Percentiles rank a stretch among this genome's conserved stretches.
phyloP scores from a whole-genome alignment of 257 asterid species.

The Prunella vulgaris region DNA sequence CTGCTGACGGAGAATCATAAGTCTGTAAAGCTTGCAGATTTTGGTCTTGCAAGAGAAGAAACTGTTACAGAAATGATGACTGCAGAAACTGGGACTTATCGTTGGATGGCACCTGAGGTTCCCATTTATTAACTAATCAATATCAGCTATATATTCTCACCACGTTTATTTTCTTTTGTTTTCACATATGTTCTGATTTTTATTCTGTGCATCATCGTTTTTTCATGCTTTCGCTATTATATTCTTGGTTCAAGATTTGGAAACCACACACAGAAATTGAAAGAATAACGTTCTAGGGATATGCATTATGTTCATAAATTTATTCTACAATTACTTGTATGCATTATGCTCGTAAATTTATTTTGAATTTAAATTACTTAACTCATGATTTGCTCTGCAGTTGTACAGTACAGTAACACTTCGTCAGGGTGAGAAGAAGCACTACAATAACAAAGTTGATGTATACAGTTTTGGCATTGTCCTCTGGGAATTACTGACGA shows the following conservation, averaged over 20 bases:
- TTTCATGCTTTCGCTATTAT: background rate
- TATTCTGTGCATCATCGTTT: background rate
- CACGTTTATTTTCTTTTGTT: constrained; percentile 7
- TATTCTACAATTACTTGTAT: background rate
- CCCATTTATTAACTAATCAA: too few relatives aligned
- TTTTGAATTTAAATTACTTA: background rate
- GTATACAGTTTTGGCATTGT: constrained; percentile 96
- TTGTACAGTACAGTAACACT: constrained; percentile 94
- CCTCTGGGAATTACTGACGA: constrained; percentile 80
- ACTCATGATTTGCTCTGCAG: constrained; percentile 43
- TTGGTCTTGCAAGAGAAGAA: constrained; percentile 99
- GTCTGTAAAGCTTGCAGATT: constrained; percentile 96
- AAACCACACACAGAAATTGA: background rate
- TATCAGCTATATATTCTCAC: too few relatives aligned
- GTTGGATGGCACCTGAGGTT: constrained; percentile 99
- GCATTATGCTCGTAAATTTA: background rate
- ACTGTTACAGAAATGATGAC: constrained; percentile 98
- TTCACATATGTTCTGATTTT: background rate
- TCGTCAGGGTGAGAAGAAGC: constrained; percentile 98
- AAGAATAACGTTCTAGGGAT: background rate
- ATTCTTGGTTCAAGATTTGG: background rate
- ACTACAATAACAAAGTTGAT: constrained; percentile 90
- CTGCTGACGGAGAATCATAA: constrained; percentile 84
- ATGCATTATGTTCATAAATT: background rate
- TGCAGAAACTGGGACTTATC: constrained; percentile 97